Percentiles rank a stretch among this genome's conserved stretches.
These are phyloP conservation scores for Aspergillus sp. DNA, from an alignment of 2,329 filamentous ascomycete genomes.

Conservation along the genomic window DNA sequence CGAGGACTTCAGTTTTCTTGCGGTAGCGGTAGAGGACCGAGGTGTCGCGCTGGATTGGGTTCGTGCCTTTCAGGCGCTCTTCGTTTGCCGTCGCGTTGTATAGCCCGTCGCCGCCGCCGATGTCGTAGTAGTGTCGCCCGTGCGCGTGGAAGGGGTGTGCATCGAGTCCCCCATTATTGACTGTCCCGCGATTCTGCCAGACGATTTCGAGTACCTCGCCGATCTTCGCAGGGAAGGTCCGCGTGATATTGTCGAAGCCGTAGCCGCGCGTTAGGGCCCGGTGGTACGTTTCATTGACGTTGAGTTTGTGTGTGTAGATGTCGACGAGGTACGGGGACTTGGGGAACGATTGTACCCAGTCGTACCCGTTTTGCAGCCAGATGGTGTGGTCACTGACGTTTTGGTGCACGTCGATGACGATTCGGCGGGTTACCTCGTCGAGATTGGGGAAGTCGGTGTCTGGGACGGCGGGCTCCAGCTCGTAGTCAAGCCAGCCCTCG, in stretches of 20 bases:
- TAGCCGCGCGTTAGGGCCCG: conserved; percentile 28
- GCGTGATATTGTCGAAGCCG: conserved; percentile 49
- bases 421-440: conserved; percentile 54
- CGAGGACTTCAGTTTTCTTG: conserved; percentile 43
- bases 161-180: conserved; percentile 37
- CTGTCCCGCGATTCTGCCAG: conserved; percentile 41
- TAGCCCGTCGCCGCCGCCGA: conserved; percentile 51
- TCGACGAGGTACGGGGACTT: conserved; percentile 52
- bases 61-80: conserved; percentile 41
- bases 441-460: conserved; percentile 24
- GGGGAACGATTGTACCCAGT: conserved; percentile 50
- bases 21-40: conserved; percentile 63
- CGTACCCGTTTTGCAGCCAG: conserved; percentile 46
- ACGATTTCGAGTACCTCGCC: conserved; percentile 55
- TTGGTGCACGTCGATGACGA: conserved; percentile 50
- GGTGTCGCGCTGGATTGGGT: conserved; percentile 51
- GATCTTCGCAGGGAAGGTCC: conserved; percentile 48
- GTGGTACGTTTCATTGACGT: neutral
- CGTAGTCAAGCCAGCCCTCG: conserved; percentile 28
- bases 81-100: conserved; percentile 52
- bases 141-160: conserved; percentile 54
- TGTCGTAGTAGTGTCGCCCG: conserved; percentile 52
- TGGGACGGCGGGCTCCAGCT: conserved; percentile 21
- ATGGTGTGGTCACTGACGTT: conserved; percentile 30
- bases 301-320: conserved; percentile 40